phyloP scores from a whole-genome alignment of 2,329 filamentous ascomycete genomes.

The Fusarium sarcochroum region DNA sequence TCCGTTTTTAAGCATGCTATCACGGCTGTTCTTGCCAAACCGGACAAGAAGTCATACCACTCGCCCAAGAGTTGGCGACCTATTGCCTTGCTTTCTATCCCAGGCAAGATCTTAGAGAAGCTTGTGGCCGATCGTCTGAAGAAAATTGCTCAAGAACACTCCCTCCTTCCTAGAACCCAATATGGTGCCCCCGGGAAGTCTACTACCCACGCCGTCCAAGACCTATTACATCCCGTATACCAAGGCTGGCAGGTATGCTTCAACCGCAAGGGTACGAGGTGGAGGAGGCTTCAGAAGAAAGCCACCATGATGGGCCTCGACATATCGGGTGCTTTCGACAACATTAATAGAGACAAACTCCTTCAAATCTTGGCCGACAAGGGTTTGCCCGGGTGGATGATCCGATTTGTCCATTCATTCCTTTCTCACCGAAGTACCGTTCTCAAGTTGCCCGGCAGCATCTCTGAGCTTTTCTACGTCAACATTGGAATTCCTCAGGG shows the following conservation, averaged over 20 bases:
- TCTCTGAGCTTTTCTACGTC: neutral
- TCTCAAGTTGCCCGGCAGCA: constrained; percentile 5
- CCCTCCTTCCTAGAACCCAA: constrained; percentile 10
- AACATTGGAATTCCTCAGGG: constrained; percentile 32
- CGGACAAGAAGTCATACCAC: constrained; percentile 5
- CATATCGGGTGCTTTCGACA: constrained; percentile 15
- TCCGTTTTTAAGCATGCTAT: constrained; percentile 11
- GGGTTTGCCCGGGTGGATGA: constrained; percentile 8
- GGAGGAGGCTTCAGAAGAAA: neutral
- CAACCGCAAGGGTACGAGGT: neutral
- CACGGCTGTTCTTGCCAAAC: constrained; percentile 17
- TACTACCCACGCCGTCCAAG: constrained; percentile 5
- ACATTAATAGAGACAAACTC: neutral
- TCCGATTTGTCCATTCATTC: constrained; percentile 12
- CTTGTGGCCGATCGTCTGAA: constrained; percentile 9
- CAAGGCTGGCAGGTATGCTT: constrained; percentile 1
- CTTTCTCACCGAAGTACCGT: constrained; percentile 4
- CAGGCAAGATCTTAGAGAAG: constrained; percentile 22
- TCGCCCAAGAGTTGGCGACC: constrained; percentile 22
- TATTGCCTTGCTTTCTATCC: constrained; percentile 8
- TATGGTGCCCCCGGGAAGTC: constrained; percentile 12
- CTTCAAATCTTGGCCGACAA: constrained; percentile 3
- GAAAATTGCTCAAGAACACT: neutral
- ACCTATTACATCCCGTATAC: neutral
- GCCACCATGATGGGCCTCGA: constrained; percentile 16